Conservation (phyloP, 495 filamentous ascomycete species). For the Polyplosphaeria fusca region DNA sequence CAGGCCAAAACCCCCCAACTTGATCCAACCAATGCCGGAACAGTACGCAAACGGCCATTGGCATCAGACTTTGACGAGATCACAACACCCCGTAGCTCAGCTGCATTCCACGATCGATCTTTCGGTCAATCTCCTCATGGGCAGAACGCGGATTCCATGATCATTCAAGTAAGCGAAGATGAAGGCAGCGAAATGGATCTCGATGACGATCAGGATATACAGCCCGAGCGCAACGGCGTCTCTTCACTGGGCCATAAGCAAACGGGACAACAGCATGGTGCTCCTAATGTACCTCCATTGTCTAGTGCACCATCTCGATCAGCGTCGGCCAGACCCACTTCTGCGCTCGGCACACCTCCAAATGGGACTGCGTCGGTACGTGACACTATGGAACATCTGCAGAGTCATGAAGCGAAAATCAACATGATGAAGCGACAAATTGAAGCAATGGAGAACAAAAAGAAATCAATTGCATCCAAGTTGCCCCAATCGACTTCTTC, state of each 20-base stretch:
- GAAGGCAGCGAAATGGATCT: conserved; percentile 47
- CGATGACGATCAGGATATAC: conserved; percentile 46
- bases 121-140: conserved; percentile 26
- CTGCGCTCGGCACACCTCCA: conserved; percentile 41
- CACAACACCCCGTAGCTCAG: background rate
- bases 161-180: conserved; percentile 79
- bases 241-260: background rate
- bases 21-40: background rate
- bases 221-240: conserved; percentile 34
- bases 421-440: conserved; percentile 40
- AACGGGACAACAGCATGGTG: background rate
- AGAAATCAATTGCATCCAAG: background rate
- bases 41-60: conserved; percentile 7
- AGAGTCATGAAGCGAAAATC: conserved; percentile 65
- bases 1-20: background rate
- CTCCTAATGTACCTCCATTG: conserved; percentile 48
- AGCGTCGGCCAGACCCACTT: conserved; percentile 14
- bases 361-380: conserved; percentile 38
- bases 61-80: conserved; percentile 17
- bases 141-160: conserved; percentile 43
- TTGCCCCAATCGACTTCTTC: background rate
- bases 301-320: conserved; percentile 37
- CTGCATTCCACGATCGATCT: conserved; percentile 11
- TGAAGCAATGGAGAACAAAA: background rate
- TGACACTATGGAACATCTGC: conserved; percentile 56